These are phyloP conservation scores for Trichosporon asahii DNA, from an alignment of 1,284 basidiomycete species.

Conservation along the genomic window DNA sequence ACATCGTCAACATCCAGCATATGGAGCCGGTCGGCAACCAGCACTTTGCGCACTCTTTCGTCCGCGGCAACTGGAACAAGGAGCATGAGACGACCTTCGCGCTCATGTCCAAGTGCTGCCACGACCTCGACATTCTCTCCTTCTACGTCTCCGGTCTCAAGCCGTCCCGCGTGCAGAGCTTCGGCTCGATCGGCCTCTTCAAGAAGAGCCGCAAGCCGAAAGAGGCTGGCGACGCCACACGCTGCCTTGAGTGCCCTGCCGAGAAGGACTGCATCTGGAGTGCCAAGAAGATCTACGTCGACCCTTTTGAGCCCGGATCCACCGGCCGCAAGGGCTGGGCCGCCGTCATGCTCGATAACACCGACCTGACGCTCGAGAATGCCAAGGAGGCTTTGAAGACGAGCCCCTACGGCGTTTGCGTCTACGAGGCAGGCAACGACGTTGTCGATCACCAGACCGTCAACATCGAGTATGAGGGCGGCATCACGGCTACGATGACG, in stretches of 20 bases:
- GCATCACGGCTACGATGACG: constrained; percentile 72
- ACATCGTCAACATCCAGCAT: constrained; percentile 65
- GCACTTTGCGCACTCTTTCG: constrained; percentile 62
- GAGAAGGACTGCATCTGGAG: constrained; percentile 74
- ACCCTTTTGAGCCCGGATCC: constrained; percentile 9
- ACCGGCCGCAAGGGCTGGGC: constrained; percentile 27
- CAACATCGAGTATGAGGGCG: constrained; percentile 73
- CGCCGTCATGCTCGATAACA: constrained; percentile 62
- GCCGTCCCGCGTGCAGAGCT: constrained; percentile 70
- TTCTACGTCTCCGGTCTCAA: constrained; percentile 57
- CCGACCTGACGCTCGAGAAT: constrained; percentile 70
- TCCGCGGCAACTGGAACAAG: constrained; percentile 73
- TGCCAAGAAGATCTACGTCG: constrained; percentile 62
- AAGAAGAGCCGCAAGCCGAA: constrained; percentile 66
- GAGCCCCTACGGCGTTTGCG: constrained; percentile 74
- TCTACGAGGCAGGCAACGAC: constrained; percentile 76
- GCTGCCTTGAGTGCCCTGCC: constrained; percentile 69
- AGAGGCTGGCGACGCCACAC: constrained; percentile 62
- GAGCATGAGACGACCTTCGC: constrained; percentile 70
- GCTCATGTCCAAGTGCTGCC: constrained; percentile 82
- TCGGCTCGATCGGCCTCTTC: constrained; percentile 78
- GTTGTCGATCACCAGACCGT: constrained; percentile 80
- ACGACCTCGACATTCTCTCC: constrained; percentile 79
- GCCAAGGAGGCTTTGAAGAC: constrained; percentile 61
- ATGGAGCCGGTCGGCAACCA: constrained; percentile 44